Conservation (phyloP, 352 stramenopile species). For the Labyrinthula sp. region DNA sequence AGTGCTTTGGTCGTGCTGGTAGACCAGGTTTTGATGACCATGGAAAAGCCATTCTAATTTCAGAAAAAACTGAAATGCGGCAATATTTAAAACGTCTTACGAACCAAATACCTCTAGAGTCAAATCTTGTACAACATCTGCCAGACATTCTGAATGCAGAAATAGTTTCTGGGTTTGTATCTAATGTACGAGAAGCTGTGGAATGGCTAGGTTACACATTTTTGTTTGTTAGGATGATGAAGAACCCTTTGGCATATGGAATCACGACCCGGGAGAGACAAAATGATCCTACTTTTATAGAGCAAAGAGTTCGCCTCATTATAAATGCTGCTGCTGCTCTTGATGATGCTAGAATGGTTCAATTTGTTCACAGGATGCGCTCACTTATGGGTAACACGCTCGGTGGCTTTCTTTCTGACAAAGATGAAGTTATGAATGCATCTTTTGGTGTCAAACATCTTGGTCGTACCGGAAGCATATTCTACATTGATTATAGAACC, state of each 20-base stretch:
- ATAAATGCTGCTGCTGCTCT: slow-evolving; percentile 36
- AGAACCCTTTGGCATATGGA: slow-evolving; percentile 91
- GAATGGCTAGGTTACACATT: slow-evolving; percentile 95
- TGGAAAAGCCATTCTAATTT: slow-evolving; percentile 94
- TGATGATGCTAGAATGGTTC: slow-evolving; percentile 50
- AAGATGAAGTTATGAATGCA: slow-evolving; percentile 3
- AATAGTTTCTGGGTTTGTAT: slow-evolving; percentile 91
- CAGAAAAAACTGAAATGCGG: slow-evolving; percentile 63
- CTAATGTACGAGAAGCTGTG: slow-evolving; percentile 79
- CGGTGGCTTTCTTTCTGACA: neutral
- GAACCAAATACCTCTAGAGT: slow-evolving; percentile 86
- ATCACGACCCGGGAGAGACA: slow-evolving; percentile 72
- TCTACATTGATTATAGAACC: slow-evolving; percentile 93
- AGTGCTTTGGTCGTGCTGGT: slow-evolving; percentile 95
- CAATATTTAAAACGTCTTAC: slow-evolving; percentile 86
- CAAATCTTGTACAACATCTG: slow-evolving; percentile 87
- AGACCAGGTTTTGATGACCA: slow-evolving; percentile 95
- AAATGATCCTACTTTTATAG: slow-evolving; percentile 56
- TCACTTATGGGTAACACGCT: neutral
- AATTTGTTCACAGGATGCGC: slow-evolving; percentile 60
- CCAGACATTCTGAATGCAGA: slow-evolving; percentile 97
- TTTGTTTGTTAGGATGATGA: slow-evolving; percentile 91
- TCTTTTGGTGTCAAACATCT: slow-evolving; percentile 62
- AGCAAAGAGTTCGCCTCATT: slow-evolving; percentile 35
- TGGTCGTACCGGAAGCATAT: slow-evolving; percentile 88